Conservation (phyloP, 2,329 filamentous ascomycete genomes). For the Pestalotiopsis sp. region DNA sequence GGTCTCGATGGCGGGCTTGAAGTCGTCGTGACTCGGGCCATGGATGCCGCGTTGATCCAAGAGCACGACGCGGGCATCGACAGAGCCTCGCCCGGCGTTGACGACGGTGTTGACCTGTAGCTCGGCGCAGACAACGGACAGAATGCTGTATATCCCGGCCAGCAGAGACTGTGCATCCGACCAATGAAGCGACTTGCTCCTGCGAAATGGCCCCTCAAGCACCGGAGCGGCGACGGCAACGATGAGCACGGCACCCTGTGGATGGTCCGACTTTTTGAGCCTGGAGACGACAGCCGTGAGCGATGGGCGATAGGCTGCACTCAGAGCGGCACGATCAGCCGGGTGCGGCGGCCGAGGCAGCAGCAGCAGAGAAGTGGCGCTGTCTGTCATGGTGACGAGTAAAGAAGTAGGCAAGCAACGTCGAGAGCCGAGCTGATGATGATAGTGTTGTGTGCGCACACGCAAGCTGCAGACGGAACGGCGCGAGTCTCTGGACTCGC, state of each 20-base stretch:
- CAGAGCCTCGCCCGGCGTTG: constrained; percentile 62
- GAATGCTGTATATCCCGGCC: constrained; percentile 76
- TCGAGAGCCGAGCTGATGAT: too few species aligned
- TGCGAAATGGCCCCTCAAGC: constrained; percentile 52
- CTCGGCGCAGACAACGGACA: constrained; percentile 71
- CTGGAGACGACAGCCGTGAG: constrained; percentile 56
- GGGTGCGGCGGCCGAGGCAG: constrained; percentile 65
- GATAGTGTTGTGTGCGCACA: too few species aligned
- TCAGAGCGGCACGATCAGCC: constrained; percentile 51
- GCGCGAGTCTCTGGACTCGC: too few species aligned
- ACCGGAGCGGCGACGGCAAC: constrained; percentile 50
- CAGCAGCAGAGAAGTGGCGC: constrained; percentile 58
- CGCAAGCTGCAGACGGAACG: too few species aligned
- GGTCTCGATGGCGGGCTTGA: constrained; percentile 38
- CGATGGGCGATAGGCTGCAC: constrained; percentile 62
- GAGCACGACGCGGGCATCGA: constrained; percentile 77
- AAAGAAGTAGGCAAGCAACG: not conserved
- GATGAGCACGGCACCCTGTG: constrained; percentile 15
- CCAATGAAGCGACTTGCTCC: constrained; percentile 63
- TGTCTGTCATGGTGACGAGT: constrained; percentile 7
- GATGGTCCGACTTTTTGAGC: constrained; percentile 41
- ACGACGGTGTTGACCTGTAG: constrained; percentile 62
- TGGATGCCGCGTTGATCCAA: constrained; percentile 60
- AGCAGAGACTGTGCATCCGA: constrained; percentile 72
- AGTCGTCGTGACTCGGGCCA: constrained; percentile 32